A percentile compares a stretch with the other conserved stretches of the same genome.
Evolutionary conservation across 345 rosid genomes (phyloP).

Genomic region (Mallotus nudiflorus): DNA sequence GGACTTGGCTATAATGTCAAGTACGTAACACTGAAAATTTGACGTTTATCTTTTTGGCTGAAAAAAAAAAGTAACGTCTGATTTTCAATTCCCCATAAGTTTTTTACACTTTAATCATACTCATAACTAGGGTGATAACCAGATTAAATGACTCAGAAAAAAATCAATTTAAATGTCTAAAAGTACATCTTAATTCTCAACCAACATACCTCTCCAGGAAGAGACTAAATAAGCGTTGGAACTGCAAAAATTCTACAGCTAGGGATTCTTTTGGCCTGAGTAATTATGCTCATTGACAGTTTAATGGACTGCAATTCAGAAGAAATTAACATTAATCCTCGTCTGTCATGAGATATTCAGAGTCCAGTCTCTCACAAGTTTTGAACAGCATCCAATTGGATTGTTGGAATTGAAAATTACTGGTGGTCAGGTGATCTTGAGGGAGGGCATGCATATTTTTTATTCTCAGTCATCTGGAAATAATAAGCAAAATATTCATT

Average conservation of each 20-base stretch:
- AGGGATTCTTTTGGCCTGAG: neutral
- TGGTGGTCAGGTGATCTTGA: neutral
- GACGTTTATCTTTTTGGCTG: no score
- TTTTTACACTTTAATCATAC: neutral
- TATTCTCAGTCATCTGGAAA: slow-evolving; percentile 12
- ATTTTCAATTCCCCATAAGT: neutral
- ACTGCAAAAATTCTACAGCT: slow-evolving; percentile 8
- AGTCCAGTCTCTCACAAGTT: neutral
- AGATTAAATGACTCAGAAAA: neutral
- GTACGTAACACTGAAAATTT: neutral
- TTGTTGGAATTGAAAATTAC: slow-evolving; percentile 4
- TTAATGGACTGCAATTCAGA: neutral
- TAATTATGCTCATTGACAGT: neutral
- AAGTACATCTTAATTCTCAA: neutral
- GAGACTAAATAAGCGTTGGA: neutral
- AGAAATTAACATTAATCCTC: slow-evolving; percentile 8
- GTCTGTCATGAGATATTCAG: neutral
- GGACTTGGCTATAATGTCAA: neutral
- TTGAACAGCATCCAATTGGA: neutral
- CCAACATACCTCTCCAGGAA: neutral
- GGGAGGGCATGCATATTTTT: neutral
- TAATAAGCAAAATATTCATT: slow-evolving; percentile 11
- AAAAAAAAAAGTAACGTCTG: no score
- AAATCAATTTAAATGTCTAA: no score
- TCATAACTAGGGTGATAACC: neutral